Evolutionary conservation across 75 land plant genomes (phyloP).

Genomic region (Cupressus sempervirens): DNA sequence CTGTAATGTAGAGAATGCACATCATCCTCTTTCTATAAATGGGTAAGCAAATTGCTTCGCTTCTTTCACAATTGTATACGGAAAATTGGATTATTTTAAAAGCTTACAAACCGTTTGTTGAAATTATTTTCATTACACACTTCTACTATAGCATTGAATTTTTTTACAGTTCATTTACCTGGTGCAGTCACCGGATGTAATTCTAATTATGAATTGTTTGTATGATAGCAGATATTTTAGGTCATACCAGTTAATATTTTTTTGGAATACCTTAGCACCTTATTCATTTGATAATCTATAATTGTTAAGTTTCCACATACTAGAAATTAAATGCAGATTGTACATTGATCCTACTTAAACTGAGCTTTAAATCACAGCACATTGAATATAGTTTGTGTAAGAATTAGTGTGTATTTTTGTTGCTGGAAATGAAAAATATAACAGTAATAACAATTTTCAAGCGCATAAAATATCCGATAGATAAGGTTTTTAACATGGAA

Average conservation of each 20-base stretch:
- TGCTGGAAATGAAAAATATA: background rate
- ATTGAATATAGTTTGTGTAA: background rate
- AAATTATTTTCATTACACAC: background rate
- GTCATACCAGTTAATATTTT: too few species aligned
- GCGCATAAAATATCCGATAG: background rate
- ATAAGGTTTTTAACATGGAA: too few species aligned
- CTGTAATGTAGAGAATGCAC: background rate
- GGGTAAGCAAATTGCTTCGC: background rate
- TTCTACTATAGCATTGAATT: background rate
- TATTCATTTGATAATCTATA: background rate
- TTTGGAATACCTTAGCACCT: too few species aligned
- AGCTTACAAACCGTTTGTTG: background rate
- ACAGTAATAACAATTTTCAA: background rate
- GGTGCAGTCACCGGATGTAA: background rate
- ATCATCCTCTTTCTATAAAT: background rate
- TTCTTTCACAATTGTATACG: background rate
- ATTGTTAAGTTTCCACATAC: background rate
- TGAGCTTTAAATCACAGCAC: background rate
- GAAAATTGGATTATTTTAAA: background rate
- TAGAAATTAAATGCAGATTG: background rate
- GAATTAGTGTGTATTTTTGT: background rate
- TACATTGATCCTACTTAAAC: background rate
- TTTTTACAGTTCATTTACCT: background rate
- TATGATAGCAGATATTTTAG: too few species aligned
- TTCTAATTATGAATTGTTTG: background rate